A percentile compares a stretch with the other conserved stretches of the same genome.
Conservation (phyloP, 768 basidiomycete species). For the Boletus fagicola region DNA sequence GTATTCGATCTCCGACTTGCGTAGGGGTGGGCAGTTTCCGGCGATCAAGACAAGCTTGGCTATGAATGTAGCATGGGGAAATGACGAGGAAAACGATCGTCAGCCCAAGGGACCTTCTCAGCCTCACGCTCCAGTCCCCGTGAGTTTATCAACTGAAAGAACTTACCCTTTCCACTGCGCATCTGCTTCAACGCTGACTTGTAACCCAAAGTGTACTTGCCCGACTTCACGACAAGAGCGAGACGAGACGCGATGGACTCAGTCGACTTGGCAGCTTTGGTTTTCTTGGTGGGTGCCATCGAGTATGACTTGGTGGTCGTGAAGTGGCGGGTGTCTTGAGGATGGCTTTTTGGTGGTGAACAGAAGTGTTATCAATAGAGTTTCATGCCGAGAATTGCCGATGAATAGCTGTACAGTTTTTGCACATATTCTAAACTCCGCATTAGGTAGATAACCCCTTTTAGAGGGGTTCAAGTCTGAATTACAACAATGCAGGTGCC, state of each 20-base stretch:
- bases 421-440: slow-evolving; percentile 24
- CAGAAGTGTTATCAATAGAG: slow-evolving; percentile 6
- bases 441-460: slow-evolving; percentile 8
- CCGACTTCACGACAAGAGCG: slow-evolving; percentile 97
- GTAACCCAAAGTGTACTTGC: slow-evolving; percentile 96
- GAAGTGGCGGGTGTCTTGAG: slow-evolving; percentile 14
- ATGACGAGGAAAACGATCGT: slow-evolving; percentile 36
- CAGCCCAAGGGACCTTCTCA: slow-evolving; percentile 98
- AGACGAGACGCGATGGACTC: slow-evolving; percentile 93
- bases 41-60: slow-evolving; percentile 99
- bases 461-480: background rate
- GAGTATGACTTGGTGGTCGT: slow-evolving; percentile 24
- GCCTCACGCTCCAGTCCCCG: slow-evolving; percentile 97
- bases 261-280: slow-evolving; percentile 88
- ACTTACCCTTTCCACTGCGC: slow-evolving; percentile 95
- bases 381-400: slow-evolving; percentile 18
- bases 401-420: slow-evolving; percentile 33
- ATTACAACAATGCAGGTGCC: slow-evolving; percentile 68
- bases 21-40: slow-evolving; percentile 97
- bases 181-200: slow-evolving; percentile 98
- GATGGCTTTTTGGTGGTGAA: slow-evolving; percentile 11
- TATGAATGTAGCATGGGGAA: slow-evolving; percentile 35
- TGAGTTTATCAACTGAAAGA: slow-evolving; percentile 42
- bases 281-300: slow-evolving; percentile 96
- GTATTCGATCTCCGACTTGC: too few relatives aligned